Conservation (phyloP, 2,329 filamentous ascomycete species). For the Neonectria faginata region DNA sequence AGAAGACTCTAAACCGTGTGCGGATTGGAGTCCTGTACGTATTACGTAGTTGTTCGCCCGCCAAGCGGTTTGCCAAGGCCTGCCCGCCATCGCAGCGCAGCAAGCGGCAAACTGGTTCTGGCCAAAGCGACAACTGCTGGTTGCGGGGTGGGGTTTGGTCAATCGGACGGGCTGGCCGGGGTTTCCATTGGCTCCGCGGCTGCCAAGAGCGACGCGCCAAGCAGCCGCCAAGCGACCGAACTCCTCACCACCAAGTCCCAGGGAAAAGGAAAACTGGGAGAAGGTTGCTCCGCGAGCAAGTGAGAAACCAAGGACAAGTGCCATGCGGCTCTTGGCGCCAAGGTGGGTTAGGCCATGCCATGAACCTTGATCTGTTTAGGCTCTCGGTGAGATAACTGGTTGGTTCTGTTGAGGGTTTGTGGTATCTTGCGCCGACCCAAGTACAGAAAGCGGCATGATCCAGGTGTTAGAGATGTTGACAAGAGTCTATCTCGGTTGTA, state of each 20-base stretch:
- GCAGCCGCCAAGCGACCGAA: conserved; percentile 29
- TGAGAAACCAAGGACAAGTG: not conserved
- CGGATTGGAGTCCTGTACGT: conserved; percentile 15
- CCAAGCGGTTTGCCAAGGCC: conserved; percentile 29
- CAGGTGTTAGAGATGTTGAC: not conserved
- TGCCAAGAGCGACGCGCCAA: conserved; percentile 29
- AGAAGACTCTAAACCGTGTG: conserved; percentile 34
- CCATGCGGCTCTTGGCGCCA: conserved; percentile 30
- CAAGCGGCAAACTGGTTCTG: conserved; percentile 17
- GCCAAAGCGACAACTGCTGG: conserved; percentile 2
- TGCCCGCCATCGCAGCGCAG: conserved; percentile 21
- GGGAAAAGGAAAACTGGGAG: conserved; percentile 15
- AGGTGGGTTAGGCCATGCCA: conserved; percentile 30
- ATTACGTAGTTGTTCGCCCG: conserved; percentile 11
- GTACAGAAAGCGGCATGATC: not conserved
- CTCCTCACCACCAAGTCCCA: conserved; percentile 17
- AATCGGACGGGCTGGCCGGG: conserved; percentile 13
- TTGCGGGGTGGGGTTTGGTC: conserved; percentile 4
- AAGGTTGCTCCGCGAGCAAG: conserved; percentile 3
- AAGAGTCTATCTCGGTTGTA: not conserved
- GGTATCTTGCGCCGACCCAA: not conserved
- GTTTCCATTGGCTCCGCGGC: conserved; percentile 20
- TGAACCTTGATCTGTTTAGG: conserved; percentile 42
- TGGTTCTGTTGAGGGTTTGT: conserved; percentile 30
- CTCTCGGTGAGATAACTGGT: conserved; percentile 30